Evolutionary conservation across 495 filamentous ascomycete genomes (phyloP).

Genomic region (Thozetella sp.): DNA sequence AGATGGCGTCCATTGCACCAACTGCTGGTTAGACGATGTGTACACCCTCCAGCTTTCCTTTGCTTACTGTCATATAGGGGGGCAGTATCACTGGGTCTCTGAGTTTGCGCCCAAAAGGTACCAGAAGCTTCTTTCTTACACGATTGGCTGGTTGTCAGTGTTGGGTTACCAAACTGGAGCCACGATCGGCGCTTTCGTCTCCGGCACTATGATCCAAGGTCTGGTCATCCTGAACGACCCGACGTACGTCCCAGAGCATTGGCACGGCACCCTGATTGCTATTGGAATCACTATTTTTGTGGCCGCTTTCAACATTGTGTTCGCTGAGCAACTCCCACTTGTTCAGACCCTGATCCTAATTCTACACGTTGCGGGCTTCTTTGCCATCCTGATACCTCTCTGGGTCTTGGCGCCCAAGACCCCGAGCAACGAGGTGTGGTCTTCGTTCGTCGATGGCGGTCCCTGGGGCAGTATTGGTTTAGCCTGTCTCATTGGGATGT

Average conservation of each 20-base stretch:
- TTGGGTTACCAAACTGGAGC: constrained; percentile 63
- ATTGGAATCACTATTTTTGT: constrained; percentile 51
- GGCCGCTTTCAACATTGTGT: constrained; percentile 57
- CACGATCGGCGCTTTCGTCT: constrained; percentile 54
- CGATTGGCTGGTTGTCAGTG: constrained; percentile 63
- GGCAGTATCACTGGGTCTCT: constrained; percentile 54
- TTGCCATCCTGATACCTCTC: constrained; percentile 62
- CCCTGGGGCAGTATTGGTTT: constrained; percentile 55
- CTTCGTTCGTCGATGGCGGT: constrained; percentile 55
- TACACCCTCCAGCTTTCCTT: no score
- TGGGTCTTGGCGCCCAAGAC: constrained; percentile 52
- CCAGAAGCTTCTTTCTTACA: constrained; percentile 62
- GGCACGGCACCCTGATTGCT: constrained; percentile 63
- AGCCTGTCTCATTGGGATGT: constrained; percentile 57
- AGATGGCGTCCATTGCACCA: constrained; percentile 31
- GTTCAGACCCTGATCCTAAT: constrained; percentile 61
- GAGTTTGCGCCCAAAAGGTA: constrained; percentile 55
- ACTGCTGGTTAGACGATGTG: constrained; percentile 10
- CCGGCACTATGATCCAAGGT: constrained; percentile 61
- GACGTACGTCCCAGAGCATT: constrained; percentile 47
- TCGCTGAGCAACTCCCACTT: constrained; percentile 53
- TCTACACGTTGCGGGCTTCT: constrained; percentile 63
- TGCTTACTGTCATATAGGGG: constrained; percentile 11
- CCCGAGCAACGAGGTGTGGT: constrained; percentile 49
- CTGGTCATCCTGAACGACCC: constrained; percentile 55